A percentile compares a stretch with the other conserved stretches of the same genome.
phyloP scores from a whole-genome alignment of 2,329 filamentous ascomycete genomes.

The Phaeosphaeriaceae sp. region DNA sequence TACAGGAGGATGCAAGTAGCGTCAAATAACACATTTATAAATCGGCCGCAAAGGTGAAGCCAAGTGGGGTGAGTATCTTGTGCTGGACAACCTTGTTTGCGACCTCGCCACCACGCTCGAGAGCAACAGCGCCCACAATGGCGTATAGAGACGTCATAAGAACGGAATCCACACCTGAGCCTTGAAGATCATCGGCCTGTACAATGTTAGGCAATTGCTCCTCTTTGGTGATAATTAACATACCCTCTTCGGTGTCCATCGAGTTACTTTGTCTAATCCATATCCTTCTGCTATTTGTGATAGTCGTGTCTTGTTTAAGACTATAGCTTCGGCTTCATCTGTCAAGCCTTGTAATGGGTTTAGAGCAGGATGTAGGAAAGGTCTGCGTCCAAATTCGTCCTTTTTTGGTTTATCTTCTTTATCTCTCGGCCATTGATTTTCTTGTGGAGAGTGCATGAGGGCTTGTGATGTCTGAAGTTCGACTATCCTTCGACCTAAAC shows the following conservation, averaged over 20 bases:
- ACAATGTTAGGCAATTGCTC: conserved; percentile 6
- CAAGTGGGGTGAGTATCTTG: conserved; percentile 67
- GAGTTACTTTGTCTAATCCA: conserved; percentile 74
- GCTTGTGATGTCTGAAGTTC: conserved; percentile 70
- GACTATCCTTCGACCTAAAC: conserved; percentile 66
- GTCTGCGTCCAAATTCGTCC: conserved; percentile 59
- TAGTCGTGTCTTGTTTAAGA: conserved; percentile 71
- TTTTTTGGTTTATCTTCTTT: conserved; percentile 23
- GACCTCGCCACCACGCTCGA: conserved; percentile 82
- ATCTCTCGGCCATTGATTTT: conserved; percentile 28
- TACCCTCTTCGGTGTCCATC: conserved; percentile 90
- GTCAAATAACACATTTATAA: conserved; percentile 2
- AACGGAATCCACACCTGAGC: conserved; percentile 77
- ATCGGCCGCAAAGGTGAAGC: conserved; percentile 38
- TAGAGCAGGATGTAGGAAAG: conserved; percentile 74
- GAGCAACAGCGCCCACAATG: conserved; percentile 84
- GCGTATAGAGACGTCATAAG: conserved; percentile 81
- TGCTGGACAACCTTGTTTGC: conserved; percentile 78
- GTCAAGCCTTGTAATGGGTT: conserved; percentile 76
- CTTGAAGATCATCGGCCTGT: conserved; percentile 69
- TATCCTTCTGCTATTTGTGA: conserved; percentile 71
- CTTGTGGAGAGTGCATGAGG: conserved; percentile 59
- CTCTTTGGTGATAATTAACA: conserved; percentile 34
- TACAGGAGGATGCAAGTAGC: too few relatives aligned
- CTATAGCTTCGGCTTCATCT: conserved; percentile 62